Percentiles rank a stretch among this genome's conserved stretches.
These are phyloP conservation scores for Phytopythium kandeliae DNA, from an alignment of 352 stramenopile genomes.

Conservation along the genomic window DNA sequence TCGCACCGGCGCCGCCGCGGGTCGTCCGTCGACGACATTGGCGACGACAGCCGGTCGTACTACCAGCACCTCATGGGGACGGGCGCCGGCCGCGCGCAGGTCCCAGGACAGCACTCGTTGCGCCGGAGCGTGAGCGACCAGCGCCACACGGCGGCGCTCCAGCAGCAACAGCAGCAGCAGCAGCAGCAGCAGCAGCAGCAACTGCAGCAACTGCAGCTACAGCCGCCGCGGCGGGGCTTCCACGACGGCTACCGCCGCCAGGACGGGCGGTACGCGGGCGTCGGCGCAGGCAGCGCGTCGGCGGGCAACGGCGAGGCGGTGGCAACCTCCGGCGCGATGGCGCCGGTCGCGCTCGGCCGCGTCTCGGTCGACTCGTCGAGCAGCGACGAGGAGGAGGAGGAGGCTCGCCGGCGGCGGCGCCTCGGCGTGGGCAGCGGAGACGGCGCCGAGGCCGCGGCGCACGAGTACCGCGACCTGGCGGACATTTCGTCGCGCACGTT, in stretches of 20 bases:
- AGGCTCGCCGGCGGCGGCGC: neutral
- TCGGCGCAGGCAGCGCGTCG: neutral
- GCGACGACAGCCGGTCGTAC: constrained; percentile 5
- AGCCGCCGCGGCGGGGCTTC: neutral
- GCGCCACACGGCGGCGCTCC: neutral
- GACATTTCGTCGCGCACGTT: constrained; percentile 64
- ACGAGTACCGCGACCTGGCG: constrained; percentile 52
- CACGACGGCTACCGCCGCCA: constrained; percentile 1
- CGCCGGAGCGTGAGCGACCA: constrained; percentile 9
- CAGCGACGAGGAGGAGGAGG: constrained; percentile 9
- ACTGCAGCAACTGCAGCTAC: no score
- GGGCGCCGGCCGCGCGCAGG: neutral
- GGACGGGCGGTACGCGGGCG: neutral
- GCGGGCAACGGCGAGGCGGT: constrained; percentile 1
- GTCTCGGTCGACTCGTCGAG: constrained; percentile 4
- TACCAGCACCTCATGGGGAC: constrained; percentile 3
- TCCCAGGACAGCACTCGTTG: constrained; percentile 3
- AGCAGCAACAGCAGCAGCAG: no score
- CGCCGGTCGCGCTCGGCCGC: neutral
- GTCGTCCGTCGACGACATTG: constrained; percentile 5
- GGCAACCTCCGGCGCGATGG: neutral
- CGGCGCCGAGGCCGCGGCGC: constrained; percentile 1
- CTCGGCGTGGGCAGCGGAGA: neutral
- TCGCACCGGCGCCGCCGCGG: constrained; percentile 1
- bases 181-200: no score